These are phyloP conservation scores for Plasmodium cynomolgi DNA, from an alignment of 169 alveolate genomes.

Conservation along the genomic window DNA sequence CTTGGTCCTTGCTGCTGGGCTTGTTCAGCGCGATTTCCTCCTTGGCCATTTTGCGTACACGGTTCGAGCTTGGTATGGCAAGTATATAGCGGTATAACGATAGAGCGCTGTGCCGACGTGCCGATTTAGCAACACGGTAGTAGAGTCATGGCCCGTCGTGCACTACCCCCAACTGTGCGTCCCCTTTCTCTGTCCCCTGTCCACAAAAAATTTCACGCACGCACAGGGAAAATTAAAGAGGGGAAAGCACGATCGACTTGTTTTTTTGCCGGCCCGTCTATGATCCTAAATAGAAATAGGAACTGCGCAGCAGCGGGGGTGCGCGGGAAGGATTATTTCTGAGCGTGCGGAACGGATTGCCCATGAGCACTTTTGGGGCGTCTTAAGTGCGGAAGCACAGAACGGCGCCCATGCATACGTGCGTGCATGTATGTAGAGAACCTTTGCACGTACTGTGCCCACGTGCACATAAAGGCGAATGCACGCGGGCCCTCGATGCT, in stretches of 20 bases:
- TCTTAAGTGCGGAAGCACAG: background rate
- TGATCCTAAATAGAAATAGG: background rate
- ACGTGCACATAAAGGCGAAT: background rate
- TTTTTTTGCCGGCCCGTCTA: background rate
- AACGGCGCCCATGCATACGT: background rate
- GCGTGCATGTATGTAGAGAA: background rate
- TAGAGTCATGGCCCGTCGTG: background rate
- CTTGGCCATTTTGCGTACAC: background rate
- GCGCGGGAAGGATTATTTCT: background rate
- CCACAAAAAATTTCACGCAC: background rate
- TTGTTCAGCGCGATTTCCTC: background rate
- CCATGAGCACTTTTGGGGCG: background rate
- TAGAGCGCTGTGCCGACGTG: background rate
- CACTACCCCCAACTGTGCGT: background rate
- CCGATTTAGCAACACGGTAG: background rate
- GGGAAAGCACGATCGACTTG: background rate
- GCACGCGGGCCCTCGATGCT: background rate
- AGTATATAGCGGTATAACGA: background rate
- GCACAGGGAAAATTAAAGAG: background rate
- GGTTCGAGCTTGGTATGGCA: background rate
- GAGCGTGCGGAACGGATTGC: background rate
- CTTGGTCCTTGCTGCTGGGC: background rate
- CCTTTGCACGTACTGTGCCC: background rate
- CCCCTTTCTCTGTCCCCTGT: background rate
- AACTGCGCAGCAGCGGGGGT: background rate